These are phyloP conservation scores for Candida jianshihensis DNA, from an alignment of 805 yeast genomes.

Conservation along the genomic window DNA sequence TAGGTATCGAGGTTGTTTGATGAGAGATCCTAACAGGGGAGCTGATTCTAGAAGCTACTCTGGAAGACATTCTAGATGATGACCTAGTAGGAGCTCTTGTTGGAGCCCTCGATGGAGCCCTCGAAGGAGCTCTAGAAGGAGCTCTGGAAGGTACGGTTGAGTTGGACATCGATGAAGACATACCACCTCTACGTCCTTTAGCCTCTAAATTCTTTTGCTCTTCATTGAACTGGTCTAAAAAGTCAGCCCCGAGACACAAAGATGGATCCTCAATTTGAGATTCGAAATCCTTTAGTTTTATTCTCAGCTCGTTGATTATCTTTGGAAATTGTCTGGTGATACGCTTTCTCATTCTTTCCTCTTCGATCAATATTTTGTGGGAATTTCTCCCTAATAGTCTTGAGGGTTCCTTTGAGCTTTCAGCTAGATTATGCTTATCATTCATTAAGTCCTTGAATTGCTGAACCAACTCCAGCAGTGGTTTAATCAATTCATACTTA, in stretches of 20 bases:
- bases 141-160: too few relatives aligned
- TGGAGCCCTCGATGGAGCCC: conserved; percentile 14
- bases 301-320: conserved; percentile 44
- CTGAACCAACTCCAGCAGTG: conserved; percentile 48
- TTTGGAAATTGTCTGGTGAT: conserved; percentile 64
- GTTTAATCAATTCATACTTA: conserved; percentile 43
- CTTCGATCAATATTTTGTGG: conserved; percentile 71
- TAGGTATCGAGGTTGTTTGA: conserved; percentile 1
- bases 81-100: conserved; percentile 14
- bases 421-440: conserved; percentile 58
- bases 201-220: conserved; percentile 13
- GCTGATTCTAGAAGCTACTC: neutral
- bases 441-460: conserved; percentile 46
- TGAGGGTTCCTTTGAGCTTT: conserved; percentile 72
- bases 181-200: conserved; percentile 16
- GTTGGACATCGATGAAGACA: conserved; percentile 9
- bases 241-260: conserved; percentile 20
- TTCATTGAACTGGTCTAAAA: conserved; percentile 25
- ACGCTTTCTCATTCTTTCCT: conserved; percentile 68
- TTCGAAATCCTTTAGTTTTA: conserved; percentile 44
- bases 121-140: conserved; percentile 14
- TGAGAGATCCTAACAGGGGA: neutral
- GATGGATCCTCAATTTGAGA: conserved; percentile 28
- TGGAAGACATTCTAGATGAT: conserved; percentile 11
- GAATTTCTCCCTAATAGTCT: conserved; percentile 69